Percentiles rank a stretch among this genome's conserved stretches.
Conservation (phyloP, 129 eudicot species). For the Daucus carota region DNA sequence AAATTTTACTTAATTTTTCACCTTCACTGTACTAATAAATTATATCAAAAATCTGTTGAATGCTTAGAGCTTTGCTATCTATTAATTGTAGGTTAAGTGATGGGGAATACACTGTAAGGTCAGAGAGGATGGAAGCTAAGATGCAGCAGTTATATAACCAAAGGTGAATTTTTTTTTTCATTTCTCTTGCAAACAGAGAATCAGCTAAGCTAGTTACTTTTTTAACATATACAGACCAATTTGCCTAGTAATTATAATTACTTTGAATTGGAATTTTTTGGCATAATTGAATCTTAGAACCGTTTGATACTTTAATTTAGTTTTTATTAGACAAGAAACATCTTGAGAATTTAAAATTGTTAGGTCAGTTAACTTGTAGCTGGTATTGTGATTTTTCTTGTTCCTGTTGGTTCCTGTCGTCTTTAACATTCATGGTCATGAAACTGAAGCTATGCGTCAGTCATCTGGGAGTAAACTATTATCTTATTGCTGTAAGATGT, state of each 20-base stretch:
- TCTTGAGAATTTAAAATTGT: neutral
- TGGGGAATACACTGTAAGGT: slow-evolving; percentile 67
- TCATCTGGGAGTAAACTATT: neutral
- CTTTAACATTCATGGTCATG: neutral
- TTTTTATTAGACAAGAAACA: neutral
- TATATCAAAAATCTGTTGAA: slow-evolving; percentile 7
- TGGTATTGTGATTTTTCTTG: neutral
- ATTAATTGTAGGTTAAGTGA: slow-evolving; percentile 40
- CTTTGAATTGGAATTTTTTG: neutral
- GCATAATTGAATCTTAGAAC: neutral
- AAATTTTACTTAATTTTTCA: too few relatives aligned
- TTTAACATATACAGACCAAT: neutral
- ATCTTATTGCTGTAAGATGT: neutral
- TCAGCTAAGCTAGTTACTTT: neutral
- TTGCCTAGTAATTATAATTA: neutral
- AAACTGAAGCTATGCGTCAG: neutral
- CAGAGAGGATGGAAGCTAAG: slow-evolving; percentile 77
- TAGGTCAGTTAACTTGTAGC: neutral
- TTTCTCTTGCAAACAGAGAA: neutral
- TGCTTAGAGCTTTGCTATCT: neutral
- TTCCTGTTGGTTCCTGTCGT: neutral
- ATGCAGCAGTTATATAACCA: slow-evolving; percentile 46
- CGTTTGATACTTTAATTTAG: neutral
- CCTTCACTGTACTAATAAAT: too few relatives aligned
- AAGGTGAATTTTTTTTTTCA: slow-evolving; percentile 36